These are phyloP conservation scores for Apiospora malaysiana DNA, from an alignment of 2,329 filamentous ascomycete species.

Conservation along the genomic window DNA sequence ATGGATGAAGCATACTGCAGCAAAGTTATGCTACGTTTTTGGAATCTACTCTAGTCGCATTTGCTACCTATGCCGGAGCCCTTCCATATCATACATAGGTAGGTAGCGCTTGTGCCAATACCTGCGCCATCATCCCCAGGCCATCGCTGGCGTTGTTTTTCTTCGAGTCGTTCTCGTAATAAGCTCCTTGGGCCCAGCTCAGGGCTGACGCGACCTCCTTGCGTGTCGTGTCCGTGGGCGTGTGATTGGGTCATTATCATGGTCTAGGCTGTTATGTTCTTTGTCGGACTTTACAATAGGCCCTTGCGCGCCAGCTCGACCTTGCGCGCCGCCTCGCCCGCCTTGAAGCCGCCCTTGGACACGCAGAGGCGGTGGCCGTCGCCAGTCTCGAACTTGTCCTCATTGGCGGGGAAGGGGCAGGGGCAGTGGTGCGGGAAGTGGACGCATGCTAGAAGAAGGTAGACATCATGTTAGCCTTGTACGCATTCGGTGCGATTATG, in stretches of 20 bases:
- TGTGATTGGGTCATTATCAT: conserved; percentile 3
- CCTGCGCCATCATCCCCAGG: background rate
- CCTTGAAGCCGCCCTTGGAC: conserved; percentile 76
- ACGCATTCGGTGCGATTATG: too few species aligned
- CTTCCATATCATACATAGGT: background rate
- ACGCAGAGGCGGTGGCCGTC: conserved; percentile 77
- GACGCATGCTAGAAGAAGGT: conserved; percentile 70
- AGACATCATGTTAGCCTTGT: background rate
- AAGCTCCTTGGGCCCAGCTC: too few species aligned
- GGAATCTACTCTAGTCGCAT: background rate
- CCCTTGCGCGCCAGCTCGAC: conserved; percentile 82
- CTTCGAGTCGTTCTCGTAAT: background rate
- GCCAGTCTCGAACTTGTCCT: conserved; percentile 78
- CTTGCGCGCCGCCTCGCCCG: conserved; percentile 74
- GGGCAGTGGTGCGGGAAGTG: conserved; percentile 97
- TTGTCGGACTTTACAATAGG: conserved; percentile 59
- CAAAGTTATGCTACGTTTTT: too few species aligned
- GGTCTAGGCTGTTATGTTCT: background rate
- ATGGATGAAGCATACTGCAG: background rate
- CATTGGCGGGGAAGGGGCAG: conserved; percentile 77
- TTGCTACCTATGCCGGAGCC: background rate
- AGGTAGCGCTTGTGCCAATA: background rate
- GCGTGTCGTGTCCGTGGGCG: too few species aligned
- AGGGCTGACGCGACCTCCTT: too few species aligned
- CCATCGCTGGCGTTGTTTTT: background rate